Base-by-base conservation (phyloP, 1,284 basidiomycete genomes). In the Anthracocystis walkeri region DNA sequence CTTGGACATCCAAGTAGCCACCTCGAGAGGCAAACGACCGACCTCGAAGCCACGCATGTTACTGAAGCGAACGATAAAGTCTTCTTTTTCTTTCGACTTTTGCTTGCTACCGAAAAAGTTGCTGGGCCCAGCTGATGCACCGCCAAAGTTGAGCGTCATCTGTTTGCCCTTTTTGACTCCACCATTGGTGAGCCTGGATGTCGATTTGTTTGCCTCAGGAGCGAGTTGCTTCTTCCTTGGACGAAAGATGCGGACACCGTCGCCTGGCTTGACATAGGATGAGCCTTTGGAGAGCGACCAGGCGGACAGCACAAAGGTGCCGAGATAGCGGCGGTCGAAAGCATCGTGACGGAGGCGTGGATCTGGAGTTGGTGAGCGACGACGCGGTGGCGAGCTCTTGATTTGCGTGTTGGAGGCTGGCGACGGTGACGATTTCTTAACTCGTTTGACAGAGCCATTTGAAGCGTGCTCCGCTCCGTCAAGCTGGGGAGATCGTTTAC, bases 11-110 rank as follows among this genome's bases (percentile, higher is more conserved):
- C 82, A 85, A 1, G 69, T 74, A 1, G 76, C 80, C 2, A 80
- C 78, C 33, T 85, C 78, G 11, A 77, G 66, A 4, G 80, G 77
- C 12, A 84, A 60, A 6, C 83, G 62, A 11, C 82, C 83, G 2
- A 84, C 78, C 38, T 85, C 83, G 50, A 83, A 84, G 14, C 81
- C 80, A 6, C 79, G 69, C 55, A 73, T 75, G 50, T 82, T 82
- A 63, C 70, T 80, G 69, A 84, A 84, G 4, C 83, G 77, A 12
- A 83, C 81, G 31, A 84, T 80, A 52, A 80, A 79, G 49, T 84
- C 80, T 31, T 80, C 74, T 48, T 78, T 80, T 21, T 70, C 56
- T 54, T 78, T 82, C 14, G 56, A 55, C 35, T 75, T 76, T 35
- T 45, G 42, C 54, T 74, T 77, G 12, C 60, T 66, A 0, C 35